These are phyloP conservation scores for Aspergillus sp. DNA, from an alignment of 2,329 filamentous ascomycete genomes.

Conservation along the genomic window DNA sequence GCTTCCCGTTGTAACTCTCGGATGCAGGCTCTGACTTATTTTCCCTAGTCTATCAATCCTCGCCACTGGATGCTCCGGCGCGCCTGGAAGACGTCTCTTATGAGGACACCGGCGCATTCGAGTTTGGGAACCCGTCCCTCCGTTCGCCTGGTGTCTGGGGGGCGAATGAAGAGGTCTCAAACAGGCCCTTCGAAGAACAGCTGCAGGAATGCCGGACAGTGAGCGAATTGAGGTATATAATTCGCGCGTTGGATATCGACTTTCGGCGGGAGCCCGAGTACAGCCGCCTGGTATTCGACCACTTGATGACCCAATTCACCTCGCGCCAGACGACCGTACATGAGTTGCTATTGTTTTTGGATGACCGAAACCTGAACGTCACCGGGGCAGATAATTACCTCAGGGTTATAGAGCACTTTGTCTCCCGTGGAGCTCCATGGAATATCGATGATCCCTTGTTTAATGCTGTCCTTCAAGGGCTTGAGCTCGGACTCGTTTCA, in stretches of 20 bases:
- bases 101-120: slow-evolving; percentile 23
- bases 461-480: slow-evolving; percentile 31
- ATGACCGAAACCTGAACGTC: slow-evolving; percentile 43
- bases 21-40: slow-evolving; percentile 5
- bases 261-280: slow-evolving; percentile 39
- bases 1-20: no score
- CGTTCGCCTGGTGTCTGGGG: slow-evolving; percentile 2
- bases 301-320: slow-evolving; percentile 30
- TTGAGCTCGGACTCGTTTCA: slow-evolving; percentile 42
- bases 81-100: slow-evolving; percentile 27
- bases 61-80: slow-evolving; percentile 25
- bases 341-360: slow-evolving; percentile 39
- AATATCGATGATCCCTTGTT: slow-evolving; percentile 30
- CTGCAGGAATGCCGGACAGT: slow-evolving; percentile 29
- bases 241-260: slow-evolving; percentile 36
- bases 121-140: slow-evolving; percentile 5
- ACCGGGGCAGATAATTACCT: slow-evolving; percentile 42
- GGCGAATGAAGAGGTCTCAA: slow-evolving; percentile 5
- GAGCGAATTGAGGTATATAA: slow-evolving; percentile 34
- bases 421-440: slow-evolving; percentile 23
- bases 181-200: slow-evolving; percentile 24
- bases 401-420: slow-evolving; percentile 32
- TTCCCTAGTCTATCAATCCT: slow-evolving; percentile 24
- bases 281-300: slow-evolving; percentile 41
- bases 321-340: slow-evolving; percentile 18